Conservation (phyloP, 257 asterid species). For the Fraxinus cuspidata region DNA sequence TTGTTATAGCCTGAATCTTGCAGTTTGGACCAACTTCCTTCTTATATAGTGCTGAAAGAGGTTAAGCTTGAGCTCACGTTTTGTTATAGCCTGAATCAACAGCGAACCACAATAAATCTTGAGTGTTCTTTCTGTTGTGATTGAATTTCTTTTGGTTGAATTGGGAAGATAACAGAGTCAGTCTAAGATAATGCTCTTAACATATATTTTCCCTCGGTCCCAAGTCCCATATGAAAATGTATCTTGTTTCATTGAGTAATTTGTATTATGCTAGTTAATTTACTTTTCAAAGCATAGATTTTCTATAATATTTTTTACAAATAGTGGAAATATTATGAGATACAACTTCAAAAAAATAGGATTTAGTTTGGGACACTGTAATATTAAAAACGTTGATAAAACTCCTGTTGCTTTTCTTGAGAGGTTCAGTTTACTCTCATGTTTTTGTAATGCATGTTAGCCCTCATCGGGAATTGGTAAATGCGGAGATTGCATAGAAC, state of each 20-base stretch:
- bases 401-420: not conserved
- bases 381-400: too few relatives aligned
- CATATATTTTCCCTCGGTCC: not conserved
- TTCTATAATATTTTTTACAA: too few relatives aligned
- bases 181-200: conserved; percentile 5
- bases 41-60: not conserved
- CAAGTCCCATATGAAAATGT: not conserved
- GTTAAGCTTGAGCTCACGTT: not conserved
- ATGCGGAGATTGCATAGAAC: not conserved
- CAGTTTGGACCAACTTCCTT: not conserved
- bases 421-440: not conserved
- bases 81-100: not conserved
- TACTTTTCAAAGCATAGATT: not conserved
- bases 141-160: not conserved
- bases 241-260: not conserved
- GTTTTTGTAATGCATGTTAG: not conserved
- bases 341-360: not conserved
- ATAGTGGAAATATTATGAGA: not conserved
- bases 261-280: not conserved
- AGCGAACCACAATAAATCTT: not conserved
- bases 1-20: not conserved
- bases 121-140: not conserved
- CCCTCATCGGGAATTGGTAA: not conserved
- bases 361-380: not conserved
- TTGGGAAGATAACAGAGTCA: conserved; percentile 21